Evolutionary conservation across 139 green algal genomes (phyloP).

Genomic region (Monoraphidium neglectum): DNA sequence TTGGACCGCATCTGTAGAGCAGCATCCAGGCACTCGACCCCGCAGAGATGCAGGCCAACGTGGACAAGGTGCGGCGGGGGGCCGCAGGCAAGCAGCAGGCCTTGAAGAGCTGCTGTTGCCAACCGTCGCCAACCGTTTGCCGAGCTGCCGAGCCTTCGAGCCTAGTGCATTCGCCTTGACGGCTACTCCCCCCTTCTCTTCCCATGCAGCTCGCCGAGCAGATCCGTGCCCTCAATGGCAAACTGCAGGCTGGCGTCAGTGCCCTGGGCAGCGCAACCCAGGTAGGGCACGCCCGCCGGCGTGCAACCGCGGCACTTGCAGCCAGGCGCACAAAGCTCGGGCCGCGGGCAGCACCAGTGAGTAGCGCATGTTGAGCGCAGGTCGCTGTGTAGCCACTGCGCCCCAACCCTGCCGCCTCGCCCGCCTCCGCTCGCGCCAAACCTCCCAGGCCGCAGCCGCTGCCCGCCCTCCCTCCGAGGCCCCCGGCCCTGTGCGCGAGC

Average conservation of each 20-base stretch:
- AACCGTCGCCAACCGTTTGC: not conserved
- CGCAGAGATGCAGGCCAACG: slow-evolving; percentile 24
- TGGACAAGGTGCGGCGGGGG: slow-evolving; percentile 12
- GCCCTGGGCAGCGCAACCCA: not conserved
- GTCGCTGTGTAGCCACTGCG: not conserved
- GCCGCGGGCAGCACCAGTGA: too few species aligned
- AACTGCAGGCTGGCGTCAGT: slow-evolving; percentile 14
- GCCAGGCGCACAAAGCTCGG: too few species aligned
- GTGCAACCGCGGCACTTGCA: too few species aligned
- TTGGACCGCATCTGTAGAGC: slow-evolving; percentile 4
- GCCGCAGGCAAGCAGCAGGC: not conserved
- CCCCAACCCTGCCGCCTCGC: not conserved
- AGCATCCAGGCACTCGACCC: slow-evolving; percentile 24
- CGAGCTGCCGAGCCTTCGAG: not conserved
- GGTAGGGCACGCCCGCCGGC: too few species aligned
- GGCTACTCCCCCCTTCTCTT: not conserved
- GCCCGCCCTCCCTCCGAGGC: not conserved
- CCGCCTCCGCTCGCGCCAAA: not conserved
- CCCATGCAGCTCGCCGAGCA: slow-evolving; percentile 19
- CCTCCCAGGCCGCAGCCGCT: not conserved
- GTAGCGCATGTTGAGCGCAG: not conserved
- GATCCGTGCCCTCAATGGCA: slow-evolving; percentile 16
- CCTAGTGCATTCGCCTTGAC: not conserved
- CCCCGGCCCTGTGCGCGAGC: not conserved
- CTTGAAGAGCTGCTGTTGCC: not conserved